Evolutionary conservation across 129 eudicot genomes (phyloP).

Genomic region (Logfia minima): DNA sequence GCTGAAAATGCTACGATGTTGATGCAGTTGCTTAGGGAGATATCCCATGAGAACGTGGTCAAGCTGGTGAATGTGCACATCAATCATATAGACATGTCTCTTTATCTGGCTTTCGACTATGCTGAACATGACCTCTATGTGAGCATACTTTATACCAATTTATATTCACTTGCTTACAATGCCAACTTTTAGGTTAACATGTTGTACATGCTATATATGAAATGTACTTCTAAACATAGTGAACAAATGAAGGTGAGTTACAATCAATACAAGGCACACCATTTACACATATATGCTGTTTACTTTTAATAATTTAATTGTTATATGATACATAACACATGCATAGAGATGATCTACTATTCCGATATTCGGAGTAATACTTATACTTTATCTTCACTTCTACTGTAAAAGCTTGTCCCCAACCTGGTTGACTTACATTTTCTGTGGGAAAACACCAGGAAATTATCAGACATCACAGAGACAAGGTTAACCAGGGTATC

Average conservation of each 20-base stretch:
- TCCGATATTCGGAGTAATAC: not conserved
- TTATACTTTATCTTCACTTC: not conserved
- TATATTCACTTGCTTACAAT: not conserved
- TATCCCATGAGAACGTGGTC: constrained; percentile 86
- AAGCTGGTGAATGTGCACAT: constrained; percentile 96
- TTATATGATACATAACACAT: not conserved
- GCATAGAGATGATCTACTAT: not conserved
- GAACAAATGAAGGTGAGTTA: not conserved
- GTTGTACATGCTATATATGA: not conserved
- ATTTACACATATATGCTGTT: constrained; percentile 6
- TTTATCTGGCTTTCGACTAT: constrained; percentile 94
- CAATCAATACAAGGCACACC: not conserved
- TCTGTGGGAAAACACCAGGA: constrained; percentile 47
- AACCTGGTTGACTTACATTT: constrained; percentile 7
- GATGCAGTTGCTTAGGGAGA: constrained; percentile 95
- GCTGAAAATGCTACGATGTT: constrained; percentile 14
- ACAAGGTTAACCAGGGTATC: constrained; percentile 83
- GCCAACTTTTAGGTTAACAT: not conserved
- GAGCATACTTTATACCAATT: constrained; percentile 13
- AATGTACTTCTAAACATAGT: constrained; percentile 7
- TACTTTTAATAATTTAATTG: not conserved
- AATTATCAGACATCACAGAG: constrained; percentile 97
- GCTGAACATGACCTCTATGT: constrained; percentile 97
- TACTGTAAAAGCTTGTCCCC: not conserved
- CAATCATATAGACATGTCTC: constrained; percentile 93